Percentiles rank a stretch among this genome's conserved stretches.
Evolutionary conservation across 768 basidiomycete species (phyloP).

Genomic region (Panaeolus cyanescens): DNA sequence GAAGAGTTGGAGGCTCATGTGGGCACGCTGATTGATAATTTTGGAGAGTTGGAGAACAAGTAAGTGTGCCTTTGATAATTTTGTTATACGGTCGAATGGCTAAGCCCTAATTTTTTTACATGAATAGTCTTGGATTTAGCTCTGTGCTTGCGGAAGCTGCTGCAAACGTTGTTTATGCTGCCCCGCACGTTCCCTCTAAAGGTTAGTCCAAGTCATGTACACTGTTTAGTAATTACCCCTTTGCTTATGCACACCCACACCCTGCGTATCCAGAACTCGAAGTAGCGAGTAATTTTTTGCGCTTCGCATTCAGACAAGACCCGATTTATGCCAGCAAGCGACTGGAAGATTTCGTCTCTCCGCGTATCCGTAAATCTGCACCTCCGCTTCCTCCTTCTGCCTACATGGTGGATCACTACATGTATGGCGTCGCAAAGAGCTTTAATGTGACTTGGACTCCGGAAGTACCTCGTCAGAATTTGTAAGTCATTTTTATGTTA

Average conservation of each 20-base stretch:
- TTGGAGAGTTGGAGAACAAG: conserved; percentile 56
- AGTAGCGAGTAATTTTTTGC: conserved; percentile 52
- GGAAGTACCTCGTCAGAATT: conserved; percentile 59
- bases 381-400: conserved; percentile 57
- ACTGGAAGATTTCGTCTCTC: conserved; percentile 55
- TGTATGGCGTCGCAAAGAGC: conserved; percentile 52
- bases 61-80: conserved; percentile 22
- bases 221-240: background rate
- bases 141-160: conserved; percentile 65
- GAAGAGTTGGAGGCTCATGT: conserved; percentile 69
- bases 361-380: conserved; percentile 53
- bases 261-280: conserved; percentile 50
- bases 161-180: conserved; percentile 66
- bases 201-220: conserved; percentile 37
- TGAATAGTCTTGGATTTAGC: conserved; percentile 35
- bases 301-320: conserved; percentile 47
- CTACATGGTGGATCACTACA: conserved; percentile 53
- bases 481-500: conserved; percentile 42
- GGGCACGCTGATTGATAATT: conserved; percentile 59
- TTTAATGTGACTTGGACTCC: conserved; percentile 64
- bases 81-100: background rate
- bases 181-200: conserved; percentile 55
- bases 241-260: conserved; percentile 3
- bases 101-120: background rate
- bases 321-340: conserved; percentile 59